Evolutionary conservation across 495 filamentous ascomycete species (phyloP), one percentile per base, ranked within the genome.

Genomic region (Thermothielavioides terrestris): DNA sequence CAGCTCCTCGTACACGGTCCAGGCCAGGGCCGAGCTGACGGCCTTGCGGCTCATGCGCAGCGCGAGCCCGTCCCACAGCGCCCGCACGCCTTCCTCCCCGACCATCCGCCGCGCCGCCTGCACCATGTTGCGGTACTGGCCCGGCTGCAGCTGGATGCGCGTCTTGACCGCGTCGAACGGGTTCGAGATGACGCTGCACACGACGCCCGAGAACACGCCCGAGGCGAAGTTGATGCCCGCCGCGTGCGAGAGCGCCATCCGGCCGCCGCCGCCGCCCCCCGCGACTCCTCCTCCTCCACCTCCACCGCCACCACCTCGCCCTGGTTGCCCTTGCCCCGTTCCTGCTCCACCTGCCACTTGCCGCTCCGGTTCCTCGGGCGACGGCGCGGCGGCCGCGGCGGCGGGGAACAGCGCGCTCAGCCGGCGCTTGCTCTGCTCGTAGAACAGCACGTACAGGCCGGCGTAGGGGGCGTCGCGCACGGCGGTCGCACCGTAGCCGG

Each of bases 111-210:
- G 72, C 20, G 75, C 78, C 4, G 88, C 88, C 25, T 83, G 78
- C 50, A 86, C 60, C 85, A 95, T 88, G 58, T 96, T 97, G 26
- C 78, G 72, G 58, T 99, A 99, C 50, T 78, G 74, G 6, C 70
- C 76, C 20, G 92, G 92, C 70, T 89, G 82, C 15, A 99, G 76
- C 73, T 99, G 92, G 51, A 98, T 77, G 41, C 92, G 72, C 14
- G 92, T 98, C 76, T 98, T 98, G 64, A 97, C 80, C 4, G 89
- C 86, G 69, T 98, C 92, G 55, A 97, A 96, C 2, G 92, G 92
- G 66, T 98, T 98, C 18, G 92, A 90, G 12, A 90, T 67, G 10
- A 83, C 83, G 18, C 86, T 89, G 22, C 89, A 91, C 2, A 87
- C 59, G 1, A 82, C 79, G 6, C 88, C 89, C 2, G 86, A 89